Evolutionary conservation across 1,284 basidiomycete species (phyloP), one percentile per base, ranked within the genome.

Genomic region (Rhodofomes roseus): DNA sequence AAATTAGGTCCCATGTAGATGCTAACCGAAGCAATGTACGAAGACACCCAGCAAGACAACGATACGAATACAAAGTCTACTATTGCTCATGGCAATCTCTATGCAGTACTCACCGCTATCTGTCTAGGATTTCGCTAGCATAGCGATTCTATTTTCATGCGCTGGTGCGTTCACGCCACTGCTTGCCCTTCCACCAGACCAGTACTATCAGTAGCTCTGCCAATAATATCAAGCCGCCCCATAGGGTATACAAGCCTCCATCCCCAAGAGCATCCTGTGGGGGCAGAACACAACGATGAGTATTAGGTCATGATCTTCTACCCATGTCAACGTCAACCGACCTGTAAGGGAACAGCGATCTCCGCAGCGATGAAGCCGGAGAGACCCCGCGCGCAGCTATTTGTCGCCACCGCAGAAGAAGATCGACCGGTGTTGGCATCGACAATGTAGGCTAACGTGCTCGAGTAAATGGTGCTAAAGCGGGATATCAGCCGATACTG

Each of bases 381-480:
- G 1, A 85, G 53, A 0, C 92, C 90, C 41, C 91, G 81, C 71
- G 89, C 89, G 27, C 76, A 79, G 61, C 87, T 89, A 69, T 93
- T 93, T 18, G 79, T 74, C 0, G 90, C 87, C 5, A 90, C 83
- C 2, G 88, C 89, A 16, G 81, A 83, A 1, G 86, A 83, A 0
- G 88, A 88, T 20, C 89, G 81, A 6, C 92, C 92, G 3, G 77
- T 75, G 68, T 93, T 93, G 3, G 89, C 84, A 68, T 94, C 91
- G 7, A 92, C 87, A 53, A 92, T 79, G 66, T 91, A 92, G 0
- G 89, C 84, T 36, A 93, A 74, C 0, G 87, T 86, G 62, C 85
- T 86, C 16, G 86, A 74, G 69, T 91, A 90, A 23, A 85, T 83
- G 80, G 83, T 89, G 62, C 89, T 89, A 54, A 7, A 18, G 8